phyloP scores from a whole-genome alignment of 2,329 filamentous ascomycete species.

The Fusarium nelsonii region DNA sequence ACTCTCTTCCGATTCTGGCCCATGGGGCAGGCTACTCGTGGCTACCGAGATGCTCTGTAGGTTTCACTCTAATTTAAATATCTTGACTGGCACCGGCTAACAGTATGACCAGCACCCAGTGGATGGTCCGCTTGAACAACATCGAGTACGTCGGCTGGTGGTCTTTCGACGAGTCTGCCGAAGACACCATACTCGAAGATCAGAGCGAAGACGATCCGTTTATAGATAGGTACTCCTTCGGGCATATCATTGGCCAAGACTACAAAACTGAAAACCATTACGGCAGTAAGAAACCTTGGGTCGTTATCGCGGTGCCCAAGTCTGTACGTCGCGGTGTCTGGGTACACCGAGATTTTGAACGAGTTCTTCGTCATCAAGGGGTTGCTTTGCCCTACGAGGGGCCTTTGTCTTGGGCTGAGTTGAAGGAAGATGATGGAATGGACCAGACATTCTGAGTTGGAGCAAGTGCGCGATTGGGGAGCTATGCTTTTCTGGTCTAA shows the following conservation, averaged over 20 bases:
- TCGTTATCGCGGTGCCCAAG: not conserved
- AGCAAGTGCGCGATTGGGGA: not conserved
- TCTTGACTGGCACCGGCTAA: not conserved
- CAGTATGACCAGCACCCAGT: conserved; percentile 4
- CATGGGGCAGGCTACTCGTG: not conserved
- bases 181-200: not conserved
- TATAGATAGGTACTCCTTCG: not conserved
- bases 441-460: not conserved
- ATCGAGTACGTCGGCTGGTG: conserved; percentile 9
- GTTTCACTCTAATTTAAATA: rapidly evolving
- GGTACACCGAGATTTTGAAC: not conserved
- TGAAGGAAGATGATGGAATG: not conserved
- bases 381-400: conserved; percentile 15
- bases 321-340: conserved; percentile 2
- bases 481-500: no score
- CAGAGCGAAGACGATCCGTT: not conserved
- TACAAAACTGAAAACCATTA: not conserved
- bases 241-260: not conserved
- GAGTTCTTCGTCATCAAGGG: not conserved
- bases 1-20: conserved; percentile 12
- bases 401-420: not conserved
- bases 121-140: conserved; percentile 28
- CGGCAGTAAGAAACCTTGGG: not conserved
- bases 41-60: conserved; percentile 24
- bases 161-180: not conserved